Conservation (phyloP, 345 rosid genomes). For the Hibiscus tridactylites region DNA sequence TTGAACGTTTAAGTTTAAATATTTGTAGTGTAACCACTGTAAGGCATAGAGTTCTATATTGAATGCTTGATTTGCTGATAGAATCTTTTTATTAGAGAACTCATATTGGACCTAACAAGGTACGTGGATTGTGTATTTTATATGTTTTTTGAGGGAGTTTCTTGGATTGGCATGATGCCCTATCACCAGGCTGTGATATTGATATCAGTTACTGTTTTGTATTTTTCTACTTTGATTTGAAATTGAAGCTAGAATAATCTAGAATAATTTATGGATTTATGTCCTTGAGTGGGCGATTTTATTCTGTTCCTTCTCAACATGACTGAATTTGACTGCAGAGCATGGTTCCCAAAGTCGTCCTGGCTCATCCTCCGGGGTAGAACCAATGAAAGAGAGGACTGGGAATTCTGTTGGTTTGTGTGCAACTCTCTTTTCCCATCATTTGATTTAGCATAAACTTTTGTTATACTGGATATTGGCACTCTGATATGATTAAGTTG, state of each 20-base stretch:
- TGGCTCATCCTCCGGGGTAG: constrained; percentile 44
- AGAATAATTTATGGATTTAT: neutral
- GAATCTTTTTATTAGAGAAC: neutral
- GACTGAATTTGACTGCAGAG: constrained; percentile 39
- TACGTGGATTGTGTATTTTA: neutral
- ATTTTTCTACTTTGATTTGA: neutral
- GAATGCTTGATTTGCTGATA: neutral
- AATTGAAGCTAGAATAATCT: neutral
- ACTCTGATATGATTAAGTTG: neutral
- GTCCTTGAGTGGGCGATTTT: neutral
- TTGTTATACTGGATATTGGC: neutral
- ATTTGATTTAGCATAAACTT: neutral
- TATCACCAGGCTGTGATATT: neutral
- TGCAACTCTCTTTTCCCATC: constrained; percentile 2
- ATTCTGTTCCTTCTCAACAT: neutral
- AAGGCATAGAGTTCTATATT: neutral
- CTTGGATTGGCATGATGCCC: neutral
- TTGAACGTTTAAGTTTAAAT: neutral
- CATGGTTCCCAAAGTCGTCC: constrained; percentile 38
- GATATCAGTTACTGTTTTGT: neutral
- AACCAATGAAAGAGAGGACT: constrained; percentile 31
- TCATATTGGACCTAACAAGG: neutral
- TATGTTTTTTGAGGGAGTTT: neutral
- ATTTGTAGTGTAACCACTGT: neutral
- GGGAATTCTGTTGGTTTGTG: constrained; percentile 47